Evolutionary conservation across 257 asterid species (phyloP).

Genomic region (Agastache rugosa): DNA sequence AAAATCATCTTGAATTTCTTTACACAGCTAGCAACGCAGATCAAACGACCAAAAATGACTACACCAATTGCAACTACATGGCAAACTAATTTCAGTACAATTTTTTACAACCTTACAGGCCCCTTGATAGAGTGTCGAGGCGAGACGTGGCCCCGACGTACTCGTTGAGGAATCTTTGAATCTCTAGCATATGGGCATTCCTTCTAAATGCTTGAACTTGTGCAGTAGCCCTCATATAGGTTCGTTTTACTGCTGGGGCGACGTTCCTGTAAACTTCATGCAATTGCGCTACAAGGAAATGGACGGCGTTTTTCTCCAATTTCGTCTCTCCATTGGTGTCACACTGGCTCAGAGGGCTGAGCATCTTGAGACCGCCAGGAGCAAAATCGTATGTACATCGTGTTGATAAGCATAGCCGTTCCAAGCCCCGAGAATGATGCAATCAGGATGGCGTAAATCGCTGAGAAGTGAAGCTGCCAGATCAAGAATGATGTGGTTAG

Average conservation of each 20-base stretch:
- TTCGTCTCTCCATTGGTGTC: conserved; percentile 33
- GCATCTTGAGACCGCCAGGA: conserved; percentile 51
- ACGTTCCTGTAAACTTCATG: conserved; percentile 1
- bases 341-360: conserved; percentile 48
- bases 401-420: conserved; percentile 54
- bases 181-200: neutral
- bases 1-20: neutral
- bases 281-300: conserved; percentile 14
- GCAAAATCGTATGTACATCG: conserved; percentile 50
- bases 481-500: conserved; percentile 28
- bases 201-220: neutral
- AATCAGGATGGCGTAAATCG: conserved; percentile 65
- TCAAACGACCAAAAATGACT: neutral
- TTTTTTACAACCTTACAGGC: conserved; percentile 7
- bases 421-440: conserved; percentile 71
- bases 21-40: neutral
- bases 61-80: neutral
- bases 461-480: conserved; percentile 64
- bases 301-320: neutral
- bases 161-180: conserved; percentile 8
- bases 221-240: neutral
- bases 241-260: neutral
- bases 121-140: neutral
- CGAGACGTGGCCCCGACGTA: neutral
- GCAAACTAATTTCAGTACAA: conserved; percentile 8